Percentiles rank a stretch among this genome's conserved stretches.
Evolutionary conservation across 371 early-diverging fungal genomes (phyloP).

Genomic region (Zychaea mexicana): DNA sequence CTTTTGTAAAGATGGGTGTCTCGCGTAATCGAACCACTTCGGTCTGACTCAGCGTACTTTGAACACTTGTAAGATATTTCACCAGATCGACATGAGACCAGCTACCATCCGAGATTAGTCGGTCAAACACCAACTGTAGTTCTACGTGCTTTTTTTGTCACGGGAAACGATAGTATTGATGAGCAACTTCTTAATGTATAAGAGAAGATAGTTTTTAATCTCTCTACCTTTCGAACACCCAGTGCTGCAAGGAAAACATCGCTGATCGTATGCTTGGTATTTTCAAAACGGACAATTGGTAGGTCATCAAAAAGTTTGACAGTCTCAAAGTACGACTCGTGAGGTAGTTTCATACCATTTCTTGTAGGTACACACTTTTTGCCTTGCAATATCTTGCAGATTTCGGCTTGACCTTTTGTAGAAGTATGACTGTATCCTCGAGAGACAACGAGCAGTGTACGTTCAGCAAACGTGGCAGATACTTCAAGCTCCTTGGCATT

Average conservation of each 20-base stretch:
- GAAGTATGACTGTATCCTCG: constrained; percentile 54
- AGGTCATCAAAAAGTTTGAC: constrained; percentile 88
- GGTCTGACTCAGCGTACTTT: constrained; percentile 56
- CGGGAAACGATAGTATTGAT: neutral
- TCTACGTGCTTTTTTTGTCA: constrained; percentile 70
- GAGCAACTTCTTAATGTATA: too few relatives aligned
- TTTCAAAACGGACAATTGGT: constrained; percentile 64
- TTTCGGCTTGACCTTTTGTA: constrained; percentile 35
- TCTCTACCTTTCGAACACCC: constrained; percentile 79
- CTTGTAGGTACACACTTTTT: constrained; percentile 76
- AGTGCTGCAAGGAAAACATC: constrained; percentile 67
- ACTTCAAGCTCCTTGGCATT: constrained; percentile 50
- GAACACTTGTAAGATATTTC: constrained; percentile 78
- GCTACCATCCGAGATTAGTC: constrained; percentile 76
- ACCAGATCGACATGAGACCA: constrained; percentile 89
- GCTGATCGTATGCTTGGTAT: constrained; percentile 42
- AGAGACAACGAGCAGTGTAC: constrained; percentile 55
- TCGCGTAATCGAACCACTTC: constrained; percentile 68
- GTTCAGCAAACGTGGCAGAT: constrained; percentile 67
- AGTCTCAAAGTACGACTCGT: constrained; percentile 75
- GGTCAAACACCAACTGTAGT: constrained; percentile 83
- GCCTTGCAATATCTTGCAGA: constrained; percentile 49
- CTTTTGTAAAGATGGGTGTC: constrained; percentile 74
- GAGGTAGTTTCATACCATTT: constrained; percentile 69
- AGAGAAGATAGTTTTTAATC: neutral